A percentile compares a stretch with the other conserved stretches of the same genome.
Evolutionary conservation across 345 rosid genomes (phyloP).

Genomic region (Lepidium didymum): DNA sequence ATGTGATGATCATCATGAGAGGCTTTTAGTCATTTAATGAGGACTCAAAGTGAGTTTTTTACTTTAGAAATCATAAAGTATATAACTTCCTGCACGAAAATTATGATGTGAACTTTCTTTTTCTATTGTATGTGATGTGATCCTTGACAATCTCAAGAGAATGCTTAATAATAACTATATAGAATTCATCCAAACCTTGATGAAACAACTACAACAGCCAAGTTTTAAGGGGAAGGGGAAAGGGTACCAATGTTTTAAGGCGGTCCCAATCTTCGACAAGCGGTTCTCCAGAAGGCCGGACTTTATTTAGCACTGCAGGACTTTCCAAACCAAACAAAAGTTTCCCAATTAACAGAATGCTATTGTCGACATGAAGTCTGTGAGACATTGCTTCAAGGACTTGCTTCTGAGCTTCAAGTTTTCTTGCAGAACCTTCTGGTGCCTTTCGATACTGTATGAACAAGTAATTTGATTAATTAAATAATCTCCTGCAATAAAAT

Average conservation of each 20-base stretch:
- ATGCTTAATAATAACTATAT: not conserved
- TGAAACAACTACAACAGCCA: not conserved
- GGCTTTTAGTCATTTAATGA: not conserved
- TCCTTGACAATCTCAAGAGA: not conserved
- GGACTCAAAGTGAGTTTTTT: not conserved
- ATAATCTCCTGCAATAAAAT: not conserved
- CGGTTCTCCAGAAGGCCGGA: conserved; percentile 63
- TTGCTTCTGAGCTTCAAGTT: conserved; percentile 68
- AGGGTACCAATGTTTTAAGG: conserved; percentile 66
- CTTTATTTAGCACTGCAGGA: conserved; percentile 42
- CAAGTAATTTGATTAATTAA: not conserved
- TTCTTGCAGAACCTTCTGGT: conserved; percentile 73
- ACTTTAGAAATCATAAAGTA: not conserved
- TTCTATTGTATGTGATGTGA: not conserved
- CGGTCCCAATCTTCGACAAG: conserved; percentile 91
- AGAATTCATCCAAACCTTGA: not conserved
- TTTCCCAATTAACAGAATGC: conserved; percentile 56
- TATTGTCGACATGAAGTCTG: conserved; percentile 71
- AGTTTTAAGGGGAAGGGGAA: not conserved
- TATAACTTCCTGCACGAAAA: not conserved
- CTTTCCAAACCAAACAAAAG: conserved; percentile 69
- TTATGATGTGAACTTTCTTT: not conserved
- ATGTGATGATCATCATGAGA: conserved; percentile 2
- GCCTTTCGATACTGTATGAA: conserved; percentile 70
- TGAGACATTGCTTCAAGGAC: conserved; percentile 83